Evolutionary conservation across 176 grass and related monocot genomes (phyloP).

Genomic region (Zea luxurians): DNA sequence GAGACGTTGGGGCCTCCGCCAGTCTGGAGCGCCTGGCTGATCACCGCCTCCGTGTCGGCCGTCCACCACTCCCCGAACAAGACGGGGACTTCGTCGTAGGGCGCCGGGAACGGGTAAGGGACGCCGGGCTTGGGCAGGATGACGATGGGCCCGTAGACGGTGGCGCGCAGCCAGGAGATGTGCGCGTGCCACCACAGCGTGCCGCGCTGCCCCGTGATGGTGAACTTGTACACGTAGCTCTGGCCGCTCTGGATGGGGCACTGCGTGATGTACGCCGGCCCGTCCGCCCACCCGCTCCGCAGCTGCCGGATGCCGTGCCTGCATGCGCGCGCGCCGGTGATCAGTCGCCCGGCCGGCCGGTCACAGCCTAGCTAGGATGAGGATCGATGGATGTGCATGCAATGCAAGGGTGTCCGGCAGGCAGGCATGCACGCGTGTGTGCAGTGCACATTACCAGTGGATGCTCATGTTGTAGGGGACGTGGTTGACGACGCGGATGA

Average conservation of each 20-base stretch:
- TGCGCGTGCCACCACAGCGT: constrained; percentile 93
- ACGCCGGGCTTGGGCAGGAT: constrained; percentile 68
- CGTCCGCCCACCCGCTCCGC: constrained; percentile 75
- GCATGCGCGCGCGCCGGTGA: background rate
- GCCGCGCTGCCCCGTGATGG: constrained; percentile 72
- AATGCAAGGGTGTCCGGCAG: too few species aligned
- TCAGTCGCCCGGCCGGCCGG: background rate
- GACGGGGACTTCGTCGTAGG: constrained; percentile 65
- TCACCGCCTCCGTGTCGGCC: constrained; percentile 67
- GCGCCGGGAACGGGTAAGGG: constrained; percentile 64
- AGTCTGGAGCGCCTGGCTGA: constrained; percentile 57
- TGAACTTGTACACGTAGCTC: constrained; percentile 87
- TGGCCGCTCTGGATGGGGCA: constrained; percentile 72
- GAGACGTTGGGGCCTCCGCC: constrained; percentile 61
- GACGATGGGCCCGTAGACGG: constrained; percentile 66
- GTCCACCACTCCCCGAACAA: constrained; percentile 75
- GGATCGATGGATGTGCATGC: background rate
- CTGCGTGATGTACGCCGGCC: constrained; percentile 84
- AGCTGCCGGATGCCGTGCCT: constrained; percentile 84
- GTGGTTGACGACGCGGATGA: constrained; percentile 75
- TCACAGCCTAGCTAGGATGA: too few species aligned
- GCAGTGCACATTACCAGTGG: constrained; percentile 48
- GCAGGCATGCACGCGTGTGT: background rate
- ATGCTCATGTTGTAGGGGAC: constrained; percentile 71
- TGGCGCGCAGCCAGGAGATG: constrained; percentile 81